Evolutionary conservation across 441 rosid species (phyloP).

Genomic region (Gossypium schwendimanii): DNA sequence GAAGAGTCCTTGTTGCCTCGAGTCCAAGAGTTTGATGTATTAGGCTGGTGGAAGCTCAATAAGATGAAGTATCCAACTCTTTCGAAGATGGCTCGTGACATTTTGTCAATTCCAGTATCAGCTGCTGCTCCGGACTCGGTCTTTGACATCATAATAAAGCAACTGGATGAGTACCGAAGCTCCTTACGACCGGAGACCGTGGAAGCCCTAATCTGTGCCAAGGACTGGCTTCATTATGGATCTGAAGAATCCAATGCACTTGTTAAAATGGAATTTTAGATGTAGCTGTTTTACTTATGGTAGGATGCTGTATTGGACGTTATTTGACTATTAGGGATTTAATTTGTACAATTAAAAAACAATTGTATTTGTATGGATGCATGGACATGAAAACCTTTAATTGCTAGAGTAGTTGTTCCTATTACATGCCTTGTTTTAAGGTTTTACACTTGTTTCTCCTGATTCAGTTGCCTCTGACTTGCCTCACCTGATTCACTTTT

Average conservation of each 20-base stretch:
- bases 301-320: conserved; percentile 17
- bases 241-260: conserved; percentile 32
- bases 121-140: conserved; percentile 51
- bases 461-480: not conserved
- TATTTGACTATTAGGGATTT: conserved; percentile 7
- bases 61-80: conserved; percentile 74
- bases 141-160: conserved; percentile 42
- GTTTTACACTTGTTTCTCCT: not conserved
- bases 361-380: conserved; percentile 11
- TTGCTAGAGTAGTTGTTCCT: conserved; percentile 4
- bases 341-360: conserved; percentile 19
- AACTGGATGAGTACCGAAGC: conserved; percentile 56
- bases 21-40: conserved; percentile 61
- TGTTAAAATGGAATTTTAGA: conserved; percentile 55
- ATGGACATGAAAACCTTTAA: conserved; percentile 12
- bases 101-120: conserved; percentile 55
- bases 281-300: conserved; percentile 15
- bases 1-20: conserved; percentile 76
- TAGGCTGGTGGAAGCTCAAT: conserved; percentile 87
- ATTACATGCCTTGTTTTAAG: not conserved
- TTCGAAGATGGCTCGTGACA: conserved; percentile 80
- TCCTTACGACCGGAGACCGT: conserved; percentile 70
- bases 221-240: conserved; percentile 69
- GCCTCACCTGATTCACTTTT: not conserved
- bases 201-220: conserved; percentile 81